Percentiles rank a stretch among this genome's conserved stretches.
These are phyloP conservation scores for Curvularia eragrostidis DNA, from an alignment of 2,329 filamentous ascomycete species.

Conservation along the genomic window DNA sequence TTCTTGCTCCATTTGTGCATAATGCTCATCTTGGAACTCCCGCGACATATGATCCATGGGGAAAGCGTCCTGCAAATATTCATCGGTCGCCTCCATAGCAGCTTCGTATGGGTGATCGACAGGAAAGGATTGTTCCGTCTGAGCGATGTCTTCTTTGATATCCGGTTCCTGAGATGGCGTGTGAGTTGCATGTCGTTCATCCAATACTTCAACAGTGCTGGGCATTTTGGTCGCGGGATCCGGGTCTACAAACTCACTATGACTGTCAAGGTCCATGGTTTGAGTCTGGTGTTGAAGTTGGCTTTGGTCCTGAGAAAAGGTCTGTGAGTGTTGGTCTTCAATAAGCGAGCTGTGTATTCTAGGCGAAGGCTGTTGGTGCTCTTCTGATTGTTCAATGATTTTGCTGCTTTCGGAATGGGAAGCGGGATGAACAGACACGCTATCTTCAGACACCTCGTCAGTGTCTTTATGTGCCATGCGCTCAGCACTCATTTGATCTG, in stretches of 20 bases:
- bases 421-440: neutral
- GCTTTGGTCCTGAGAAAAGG: neutral
- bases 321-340: neutral
- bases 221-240: slow-evolving; percentile 12
- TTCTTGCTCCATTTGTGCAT: slow-evolving; percentile 12
- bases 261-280: slow-evolving; percentile 6
- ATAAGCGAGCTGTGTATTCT: neutral
- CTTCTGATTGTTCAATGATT: slow-evolving; percentile 2
- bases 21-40: slow-evolving; percentile 4
- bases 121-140: neutral
- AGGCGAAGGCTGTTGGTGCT: neutral
- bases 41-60: slow-evolving; percentile 5
- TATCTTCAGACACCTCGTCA: neutral
- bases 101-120: slow-evolving; percentile 13
- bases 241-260: slow-evolving; percentile 21
- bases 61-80: slow-evolving; percentile 16
- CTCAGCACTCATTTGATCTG: neutral
- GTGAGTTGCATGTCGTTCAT: slow-evolving; percentile 12
- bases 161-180: slow-evolving; percentile 10
- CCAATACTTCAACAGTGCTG: neutral
- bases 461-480: neutral
- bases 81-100: slow-evolving; percentile 12
- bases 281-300: slow-evolving; percentile 1
- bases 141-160: neutral
- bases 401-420: neutral